phyloP scores from a whole-genome alignment of 805 yeast species.

The Candida stauntonica region DNA sequence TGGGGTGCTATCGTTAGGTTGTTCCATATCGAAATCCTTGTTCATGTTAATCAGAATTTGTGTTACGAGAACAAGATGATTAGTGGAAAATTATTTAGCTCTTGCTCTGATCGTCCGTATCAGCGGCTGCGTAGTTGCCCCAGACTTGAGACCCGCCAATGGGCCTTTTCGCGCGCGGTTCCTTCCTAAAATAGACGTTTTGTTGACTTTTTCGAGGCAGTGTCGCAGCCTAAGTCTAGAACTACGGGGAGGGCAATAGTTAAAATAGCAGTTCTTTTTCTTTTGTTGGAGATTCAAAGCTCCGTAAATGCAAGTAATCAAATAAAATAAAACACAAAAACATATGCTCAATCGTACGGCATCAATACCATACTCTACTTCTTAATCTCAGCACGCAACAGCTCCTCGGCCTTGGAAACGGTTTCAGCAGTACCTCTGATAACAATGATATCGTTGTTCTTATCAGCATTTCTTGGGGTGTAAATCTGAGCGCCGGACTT shows the following conservation, averaged over 20 bases:
- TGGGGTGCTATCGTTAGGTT: slow-evolving; percentile 15
- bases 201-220: background rate
- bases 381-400: slow-evolving; percentile 24
- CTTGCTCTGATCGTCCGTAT: too few species aligned
- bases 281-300: too few species aligned
- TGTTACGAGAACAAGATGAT: too few species aligned
- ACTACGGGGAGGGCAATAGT: too few species aligned
- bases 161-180: background rate
- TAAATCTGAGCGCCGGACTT: slow-evolving; percentile 53
- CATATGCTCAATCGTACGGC: background rate
- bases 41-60: background rate
- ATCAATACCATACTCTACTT: slow-evolving; percentile 7
- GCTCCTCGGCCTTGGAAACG: slow-evolving; percentile 45
- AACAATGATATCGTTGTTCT: slow-evolving; percentile 47
- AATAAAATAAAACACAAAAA: background rate
- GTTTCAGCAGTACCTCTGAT: slow-evolving; percentile 57
- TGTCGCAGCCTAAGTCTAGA: background rate
- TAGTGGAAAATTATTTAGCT: too few species aligned
- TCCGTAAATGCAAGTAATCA: too few species aligned
- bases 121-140: background rate
- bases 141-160: background rate
- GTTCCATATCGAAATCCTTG: slow-evolving; percentile 1
- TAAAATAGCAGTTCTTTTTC: too few species aligned
- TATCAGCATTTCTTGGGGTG: slow-evolving; percentile 58
- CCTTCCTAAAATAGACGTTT: background rate